These are phyloP conservation scores for Lizonia empirigonia DNA, from an alignment of 2,329 filamentous ascomycete species.

Conservation along the genomic window DNA sequence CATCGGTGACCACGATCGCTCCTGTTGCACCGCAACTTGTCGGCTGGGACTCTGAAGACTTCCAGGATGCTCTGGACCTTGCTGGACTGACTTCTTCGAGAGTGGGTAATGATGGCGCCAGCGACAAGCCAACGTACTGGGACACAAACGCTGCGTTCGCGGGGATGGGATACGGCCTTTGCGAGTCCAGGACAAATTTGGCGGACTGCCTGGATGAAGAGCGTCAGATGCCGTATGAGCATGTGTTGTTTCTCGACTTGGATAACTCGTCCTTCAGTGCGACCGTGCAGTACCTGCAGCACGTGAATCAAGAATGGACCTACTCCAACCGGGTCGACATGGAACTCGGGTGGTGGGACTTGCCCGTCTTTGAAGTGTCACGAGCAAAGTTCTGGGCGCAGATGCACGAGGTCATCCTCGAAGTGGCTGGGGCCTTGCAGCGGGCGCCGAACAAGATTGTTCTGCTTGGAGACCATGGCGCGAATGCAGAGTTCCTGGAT, in stretches of 20 bases:
- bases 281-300: constrained; percentile 22
- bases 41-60: constrained; percentile 17
- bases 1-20: constrained; percentile 19
- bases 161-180: constrained; percentile 23
- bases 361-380: constrained; percentile 29
- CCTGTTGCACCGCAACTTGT: constrained; percentile 24
- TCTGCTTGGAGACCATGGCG: constrained; percentile 30
- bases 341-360: constrained; percentile 34
- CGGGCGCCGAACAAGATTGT: constrained; percentile 30
- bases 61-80: constrained; percentile 25
- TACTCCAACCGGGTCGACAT: constrained; percentile 16
- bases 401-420: constrained; percentile 28
- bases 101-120: background rate
- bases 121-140: constrained; percentile 11
- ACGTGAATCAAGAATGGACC: constrained; percentile 10
- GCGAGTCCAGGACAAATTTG: constrained; percentile 14
- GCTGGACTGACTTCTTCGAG: constrained; percentile 21
- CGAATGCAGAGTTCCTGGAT: constrained; percentile 28
- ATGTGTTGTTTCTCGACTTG: constrained; percentile 34
- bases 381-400: constrained; percentile 32
- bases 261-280: constrained; percentile 35
- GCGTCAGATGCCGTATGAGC: constrained; percentile 13
- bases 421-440: constrained; percentile 16
- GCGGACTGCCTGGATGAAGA: constrained; percentile 14
- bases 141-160: constrained; percentile 32